Percentiles rank a stretch among this genome's conserved stretches.
Conservation (phyloP, 2,329 filamentous ascomycete genomes). For the Penicillium sp. region DNA sequence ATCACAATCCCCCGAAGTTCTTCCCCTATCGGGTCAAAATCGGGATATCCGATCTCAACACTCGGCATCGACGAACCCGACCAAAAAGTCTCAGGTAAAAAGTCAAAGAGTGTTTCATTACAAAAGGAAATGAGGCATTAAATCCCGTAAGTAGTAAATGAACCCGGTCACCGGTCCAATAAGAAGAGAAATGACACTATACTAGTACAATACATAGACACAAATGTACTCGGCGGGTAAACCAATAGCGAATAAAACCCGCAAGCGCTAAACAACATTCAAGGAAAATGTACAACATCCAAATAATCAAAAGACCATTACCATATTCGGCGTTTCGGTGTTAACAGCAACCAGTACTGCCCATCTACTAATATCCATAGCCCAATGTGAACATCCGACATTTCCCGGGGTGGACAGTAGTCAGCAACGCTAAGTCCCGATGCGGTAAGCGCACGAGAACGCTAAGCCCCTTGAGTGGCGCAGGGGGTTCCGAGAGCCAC, state of each 20-base stretch:
- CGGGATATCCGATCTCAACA: conserved; percentile 1
- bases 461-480: conserved; percentile 18
- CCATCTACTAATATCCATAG: background rate
- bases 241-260: background rate
- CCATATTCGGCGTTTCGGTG: conserved; percentile 23
- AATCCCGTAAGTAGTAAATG: background rate
- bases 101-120: background rate
- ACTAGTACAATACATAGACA: background rate
- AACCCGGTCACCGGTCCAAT: background rate
- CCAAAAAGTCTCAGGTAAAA: background rate
- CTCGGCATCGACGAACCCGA: conserved; percentile 5
- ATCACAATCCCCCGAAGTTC: background rate
- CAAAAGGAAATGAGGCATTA: conserved; percentile 7
- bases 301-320: background rate
- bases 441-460: background rate
- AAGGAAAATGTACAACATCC: background rate
- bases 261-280: background rate
- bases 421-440: conserved; percentile 16
- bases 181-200: background rate
- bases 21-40: conserved; percentile 1
- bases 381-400: background rate
- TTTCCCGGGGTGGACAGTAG: conserved; percentile 15
- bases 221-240: background rate
- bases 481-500: conserved; percentile 19
- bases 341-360: background rate